A percentile compares a stretch with the other conserved stretches of the same genome.
phyloP scores from a whole-genome alignment of 129 eudicot species.

The Helianthus annuus region HanXRQr2.0-SUNRISE NC_035441.2:50375391-50375890 shows the following conservation, averaged over 20 bases:
- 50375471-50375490: background rate
- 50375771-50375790: no score
- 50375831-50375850: no score
- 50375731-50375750: no score
- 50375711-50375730: no score
- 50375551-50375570: slow-evolving; percentile 12
- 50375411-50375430: slow-evolving; percentile 12
- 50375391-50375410: background rate
- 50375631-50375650: slow-evolving; percentile 8
- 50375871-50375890: no score
- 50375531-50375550: background rate
- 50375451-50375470: background rate
- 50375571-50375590: slow-evolving; percentile 1
- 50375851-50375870: no score
- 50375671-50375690: slow-evolving; percentile 26
- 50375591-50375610: background rate
- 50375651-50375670: slow-evolving; percentile 16
- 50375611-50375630: background rate
- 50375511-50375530: background rate
- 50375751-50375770: no score
- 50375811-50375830: no score
- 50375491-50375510: background rate
- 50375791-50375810: no score
- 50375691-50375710: background rate
- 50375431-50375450: slow-evolving; percentile 3